Conservation (phyloP, 129 eudicot genomes). For the Arctium lappa region DNA sequence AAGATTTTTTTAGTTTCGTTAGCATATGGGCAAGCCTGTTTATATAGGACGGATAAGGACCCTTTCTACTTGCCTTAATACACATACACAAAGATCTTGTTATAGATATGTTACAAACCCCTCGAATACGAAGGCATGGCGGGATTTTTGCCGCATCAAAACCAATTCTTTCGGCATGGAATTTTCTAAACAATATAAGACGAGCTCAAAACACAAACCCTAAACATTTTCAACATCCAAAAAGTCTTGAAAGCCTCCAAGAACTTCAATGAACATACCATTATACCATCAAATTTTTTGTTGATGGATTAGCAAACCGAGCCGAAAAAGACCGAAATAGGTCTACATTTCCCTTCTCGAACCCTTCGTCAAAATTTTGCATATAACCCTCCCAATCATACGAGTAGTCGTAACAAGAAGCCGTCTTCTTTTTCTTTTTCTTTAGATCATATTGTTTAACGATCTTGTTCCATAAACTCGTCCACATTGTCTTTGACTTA, state of each 20-base stretch:
- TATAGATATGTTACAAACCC: not conserved
- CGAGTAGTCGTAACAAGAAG: conserved; percentile 18
- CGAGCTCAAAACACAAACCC: conserved; percentile 9
- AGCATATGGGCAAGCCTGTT: too few species aligned
- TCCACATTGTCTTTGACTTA: conserved; percentile 30
- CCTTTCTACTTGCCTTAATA: too few species aligned
- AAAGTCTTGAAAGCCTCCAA: not conserved
- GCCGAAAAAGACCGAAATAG: conserved; percentile 66
- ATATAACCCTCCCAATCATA: conserved; percentile 54
- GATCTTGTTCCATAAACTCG: conserved; percentile 51
- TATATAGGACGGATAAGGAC: too few species aligned
- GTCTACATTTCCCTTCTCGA: conserved; percentile 39
- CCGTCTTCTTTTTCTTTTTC: conserved; percentile 22
- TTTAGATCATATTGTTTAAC: conserved; percentile 20
- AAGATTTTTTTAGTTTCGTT: too few species aligned
- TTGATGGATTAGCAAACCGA: conserved; percentile 68
- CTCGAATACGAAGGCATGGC: not conserved
- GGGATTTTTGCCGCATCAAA: not conserved
- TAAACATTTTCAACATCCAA: conserved; percentile 3
- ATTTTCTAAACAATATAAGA: not conserved
- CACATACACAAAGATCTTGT: not conserved
- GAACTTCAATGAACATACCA: not conserved
- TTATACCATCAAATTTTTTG: conserved; percentile 23
- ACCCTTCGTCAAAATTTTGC: conserved; percentile 74
- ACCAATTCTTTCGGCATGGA: not conserved